phyloP scores from a whole-genome alignment of 2,329 filamentous ascomycete species.

The Fusarium euwallaceae region DNA sequence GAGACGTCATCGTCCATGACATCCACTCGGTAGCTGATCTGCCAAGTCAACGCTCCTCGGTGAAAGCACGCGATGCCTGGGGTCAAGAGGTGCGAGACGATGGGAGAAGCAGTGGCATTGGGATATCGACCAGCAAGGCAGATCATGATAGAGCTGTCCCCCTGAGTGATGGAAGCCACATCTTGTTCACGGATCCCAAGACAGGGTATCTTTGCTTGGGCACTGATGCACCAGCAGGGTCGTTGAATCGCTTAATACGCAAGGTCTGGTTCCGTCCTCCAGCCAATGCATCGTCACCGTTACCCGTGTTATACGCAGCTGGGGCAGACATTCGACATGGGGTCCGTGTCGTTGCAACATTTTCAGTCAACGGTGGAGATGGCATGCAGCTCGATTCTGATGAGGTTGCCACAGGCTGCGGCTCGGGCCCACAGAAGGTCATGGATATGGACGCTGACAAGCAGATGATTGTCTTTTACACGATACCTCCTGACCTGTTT shows the following conservation, averaged over 20 bases:
- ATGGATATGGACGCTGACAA: conserved; percentile 31
- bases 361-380: conserved; percentile 50
- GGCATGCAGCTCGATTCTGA: conserved; percentile 9
- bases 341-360: conserved; percentile 70
- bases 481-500: conserved; percentile 69
- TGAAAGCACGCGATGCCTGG: conserved; percentile 27
- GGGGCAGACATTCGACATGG: conserved; percentile 70
- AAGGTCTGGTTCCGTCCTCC: conserved; percentile 67
- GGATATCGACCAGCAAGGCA: conserved; percentile 58
- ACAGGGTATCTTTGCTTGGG: conserved; percentile 70
- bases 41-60: conserved; percentile 23
- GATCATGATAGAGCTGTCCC: conserved; percentile 75
- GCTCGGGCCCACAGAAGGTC: conserved; percentile 11
- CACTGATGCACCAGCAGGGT: conserved; percentile 69
- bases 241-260: conserved; percentile 63
- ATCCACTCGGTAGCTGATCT: conserved; percentile 25
- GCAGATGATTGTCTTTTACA: conserved; percentile 69
- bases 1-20: conserved; percentile 22
- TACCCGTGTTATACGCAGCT: conserved; percentile 67
- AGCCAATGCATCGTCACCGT: conserved; percentile 45
- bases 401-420: conserved; percentile 15
- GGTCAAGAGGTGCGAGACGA: conserved; percentile 31
- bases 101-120: conserved; percentile 31
- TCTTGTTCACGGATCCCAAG: conserved; percentile 73
- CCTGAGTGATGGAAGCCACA: conserved; percentile 73